These are phyloP conservation scores for Boletus sp. DNA, from an alignment of 768 basidiomycete species.

Conservation along the genomic window DNA sequence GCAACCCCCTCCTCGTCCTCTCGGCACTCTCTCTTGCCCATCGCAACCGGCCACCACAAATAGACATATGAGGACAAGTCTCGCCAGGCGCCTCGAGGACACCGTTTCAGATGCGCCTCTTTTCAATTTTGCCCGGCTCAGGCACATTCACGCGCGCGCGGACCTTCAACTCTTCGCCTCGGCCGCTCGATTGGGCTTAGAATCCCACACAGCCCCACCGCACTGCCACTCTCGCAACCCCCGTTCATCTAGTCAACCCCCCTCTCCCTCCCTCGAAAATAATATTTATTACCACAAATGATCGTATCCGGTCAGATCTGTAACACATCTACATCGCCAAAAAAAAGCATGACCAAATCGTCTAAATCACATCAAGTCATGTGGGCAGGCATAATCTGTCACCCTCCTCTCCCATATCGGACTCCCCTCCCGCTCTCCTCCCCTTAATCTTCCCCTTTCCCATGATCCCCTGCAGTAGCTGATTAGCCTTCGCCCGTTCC, in stretches of 20 bases:
- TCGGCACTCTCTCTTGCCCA: background rate
- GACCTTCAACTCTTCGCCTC: constrained; percentile 17
- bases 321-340: background rate
- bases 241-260: background rate
- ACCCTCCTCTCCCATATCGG: constrained; percentile 18
- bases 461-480: constrained; percentile 58
- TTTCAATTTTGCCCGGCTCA: constrained; percentile 24
- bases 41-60: constrained; percentile 25
- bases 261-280: background rate
- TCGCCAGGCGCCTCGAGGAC: constrained; percentile 21
- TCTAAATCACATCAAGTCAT: constrained; percentile 23
- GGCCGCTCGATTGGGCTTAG: constrained; percentile 18
- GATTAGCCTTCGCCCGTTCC: constrained; percentile 80
- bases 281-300: constrained; percentile 3
- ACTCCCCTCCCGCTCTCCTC: constrained; percentile 14
- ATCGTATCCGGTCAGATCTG: constrained; percentile 13
- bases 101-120: constrained; percentile 30
- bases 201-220: constrained; percentile 24
- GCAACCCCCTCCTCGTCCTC: background rate
- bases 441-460: constrained; percentile 38
- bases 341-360: background rate
- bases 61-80: constrained; percentile 21
- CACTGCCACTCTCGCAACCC: constrained; percentile 16
- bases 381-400: constrained; percentile 32
- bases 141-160: constrained; percentile 27